Conservation (phyloP, 2,329 filamentous ascomycete genomes). For the Pseudocercospora cruenta region DNA sequence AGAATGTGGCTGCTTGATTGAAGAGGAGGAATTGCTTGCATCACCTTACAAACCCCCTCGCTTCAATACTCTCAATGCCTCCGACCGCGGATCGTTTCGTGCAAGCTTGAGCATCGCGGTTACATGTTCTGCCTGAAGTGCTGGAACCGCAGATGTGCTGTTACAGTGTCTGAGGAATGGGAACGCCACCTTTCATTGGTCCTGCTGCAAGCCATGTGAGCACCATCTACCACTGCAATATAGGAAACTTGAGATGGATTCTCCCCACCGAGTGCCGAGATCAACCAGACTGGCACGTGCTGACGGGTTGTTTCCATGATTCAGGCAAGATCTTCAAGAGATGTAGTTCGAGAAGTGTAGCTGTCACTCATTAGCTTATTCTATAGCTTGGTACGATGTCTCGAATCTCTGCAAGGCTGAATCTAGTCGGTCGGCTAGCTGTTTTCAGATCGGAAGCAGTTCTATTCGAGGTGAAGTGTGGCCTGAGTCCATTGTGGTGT, state of each 20-base stretch:
- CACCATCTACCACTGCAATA: not conserved
- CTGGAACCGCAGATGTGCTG: no score
- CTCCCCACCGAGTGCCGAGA: not conserved
- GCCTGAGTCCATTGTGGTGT: not conserved
- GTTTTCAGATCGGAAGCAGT: not conserved
- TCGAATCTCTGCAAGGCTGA: not conserved
- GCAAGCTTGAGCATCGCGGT: not conserved
- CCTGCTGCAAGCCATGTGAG: not conserved
- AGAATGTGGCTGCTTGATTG: no score
- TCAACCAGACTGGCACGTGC: not conserved
- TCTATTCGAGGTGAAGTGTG: not conserved
- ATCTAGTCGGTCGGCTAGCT: not conserved
- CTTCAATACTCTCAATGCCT: no score
- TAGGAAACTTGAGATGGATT: not conserved
- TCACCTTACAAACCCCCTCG: no score
- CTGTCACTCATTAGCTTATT: not conserved
- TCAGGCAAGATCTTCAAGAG: not conserved
- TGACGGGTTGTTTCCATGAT: not conserved
- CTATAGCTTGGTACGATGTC: not conserved
- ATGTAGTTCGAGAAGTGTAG: not conserved
- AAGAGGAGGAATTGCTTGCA: no score
- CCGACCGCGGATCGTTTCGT: no score
- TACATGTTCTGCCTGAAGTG: not conserved
- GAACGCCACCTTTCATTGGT: no score
- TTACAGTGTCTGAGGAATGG: no score